Percentiles rank a stretch among this genome's conserved stretches.
phyloP scores from a whole-genome alignment of 2,329 filamentous ascomycete species.

The Trichoderma sp. region DNA sequence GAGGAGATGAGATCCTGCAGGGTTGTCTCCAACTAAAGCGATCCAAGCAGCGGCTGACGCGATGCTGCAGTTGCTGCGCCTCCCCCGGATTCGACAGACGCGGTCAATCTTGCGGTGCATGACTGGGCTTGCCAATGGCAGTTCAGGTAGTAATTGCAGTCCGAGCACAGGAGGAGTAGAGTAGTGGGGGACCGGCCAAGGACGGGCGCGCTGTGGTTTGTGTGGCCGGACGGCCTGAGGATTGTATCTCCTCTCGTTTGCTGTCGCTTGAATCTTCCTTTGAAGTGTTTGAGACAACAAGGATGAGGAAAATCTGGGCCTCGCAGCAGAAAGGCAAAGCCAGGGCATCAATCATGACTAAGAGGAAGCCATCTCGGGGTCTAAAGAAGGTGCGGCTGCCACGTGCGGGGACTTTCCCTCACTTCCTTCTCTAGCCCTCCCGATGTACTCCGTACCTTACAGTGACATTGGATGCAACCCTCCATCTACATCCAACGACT shows the following conservation, averaged over 20 bases:
- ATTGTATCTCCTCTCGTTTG: too few species aligned
- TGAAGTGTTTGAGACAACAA: background rate
- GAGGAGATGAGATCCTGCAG: conserved; percentile 1
- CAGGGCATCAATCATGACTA: background rate
- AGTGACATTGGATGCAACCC: background rate
- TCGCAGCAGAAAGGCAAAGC: too few species aligned
- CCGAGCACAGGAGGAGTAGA: background rate
- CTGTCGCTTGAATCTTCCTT: too few species aligned
- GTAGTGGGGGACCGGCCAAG: background rate
- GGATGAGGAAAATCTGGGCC: background rate
- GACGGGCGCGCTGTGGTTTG: too few species aligned
- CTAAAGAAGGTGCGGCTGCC: conserved; percentile 5
- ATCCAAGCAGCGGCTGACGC: background rate
- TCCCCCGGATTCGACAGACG: conserved; percentile 20
- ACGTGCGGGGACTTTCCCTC: background rate
- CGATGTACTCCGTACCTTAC: too few species aligned
- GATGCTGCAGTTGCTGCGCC: conserved; percentile 19
- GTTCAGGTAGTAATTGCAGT: background rate
- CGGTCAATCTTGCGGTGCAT: conserved; percentile 1
- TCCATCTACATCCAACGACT: background rate
- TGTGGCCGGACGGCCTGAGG: too few species aligned
- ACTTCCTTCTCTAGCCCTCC: background rate
- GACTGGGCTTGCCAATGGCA: conserved; percentile 1
- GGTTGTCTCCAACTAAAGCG: background rate
- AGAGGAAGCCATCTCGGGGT: background rate